Evolutionary conservation across 768 basidiomycete genomes (phyloP).

Genomic region (Lepiota subincarnata): DNA sequence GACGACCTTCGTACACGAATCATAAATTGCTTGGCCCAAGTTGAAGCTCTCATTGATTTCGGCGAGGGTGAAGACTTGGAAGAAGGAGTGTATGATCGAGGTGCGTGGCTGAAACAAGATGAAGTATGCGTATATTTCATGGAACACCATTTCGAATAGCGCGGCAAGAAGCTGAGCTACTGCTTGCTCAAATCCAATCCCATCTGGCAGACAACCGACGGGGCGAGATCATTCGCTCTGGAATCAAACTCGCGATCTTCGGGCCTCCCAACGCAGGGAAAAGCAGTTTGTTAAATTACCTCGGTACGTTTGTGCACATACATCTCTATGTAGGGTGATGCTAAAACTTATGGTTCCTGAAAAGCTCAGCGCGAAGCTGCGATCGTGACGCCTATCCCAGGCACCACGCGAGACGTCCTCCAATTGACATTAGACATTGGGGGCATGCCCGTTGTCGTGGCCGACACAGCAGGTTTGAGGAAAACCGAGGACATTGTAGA

Average conservation of each 20-base stretch:
- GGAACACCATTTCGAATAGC: conserved; percentile 43
- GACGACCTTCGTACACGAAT: conserved; percentile 62
- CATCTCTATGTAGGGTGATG: background rate
- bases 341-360: background rate
- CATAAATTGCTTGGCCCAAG: conserved; percentile 67
- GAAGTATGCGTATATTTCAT: background rate
- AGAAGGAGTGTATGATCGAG: conserved; percentile 71
- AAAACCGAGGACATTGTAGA: conserved; percentile 69
- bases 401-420: conserved; percentile 86
- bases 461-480: conserved; percentile 85
- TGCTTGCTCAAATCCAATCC: conserved; percentile 47
- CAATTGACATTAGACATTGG: conserved; percentile 86
- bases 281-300: conserved; percentile 80
- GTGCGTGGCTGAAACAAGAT: conserved; percentile 29
- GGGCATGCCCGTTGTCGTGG: conserved; percentile 74
- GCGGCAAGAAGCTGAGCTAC: conserved; percentile 38
- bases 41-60: conserved; percentile 92
- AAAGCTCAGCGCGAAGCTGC: conserved; percentile 83
- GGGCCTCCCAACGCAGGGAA: conserved; percentile 96
- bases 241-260: conserved; percentile 82
- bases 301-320: conserved; percentile 46
- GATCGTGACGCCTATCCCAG: conserved; percentile 83
- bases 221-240: conserved; percentile 81
- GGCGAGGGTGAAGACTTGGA: conserved; percentile 90
- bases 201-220: conserved; percentile 69